Evolutionary conservation across 1,139 yeast species (phyloP).

Genomic region (Arxiozyma slooffiae): DNA sequence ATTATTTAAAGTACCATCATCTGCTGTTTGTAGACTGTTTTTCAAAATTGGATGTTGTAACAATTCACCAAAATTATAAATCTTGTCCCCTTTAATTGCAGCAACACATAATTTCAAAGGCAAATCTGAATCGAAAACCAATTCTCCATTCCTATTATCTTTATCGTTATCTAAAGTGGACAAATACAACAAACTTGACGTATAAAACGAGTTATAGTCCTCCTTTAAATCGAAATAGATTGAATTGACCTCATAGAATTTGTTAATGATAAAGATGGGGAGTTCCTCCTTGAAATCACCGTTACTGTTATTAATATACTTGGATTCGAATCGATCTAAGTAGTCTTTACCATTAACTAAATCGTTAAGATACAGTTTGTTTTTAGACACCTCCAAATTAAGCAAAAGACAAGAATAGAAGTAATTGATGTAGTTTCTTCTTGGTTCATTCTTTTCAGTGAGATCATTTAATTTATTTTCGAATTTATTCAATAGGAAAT

Average conservation of each 20-base stretch:
- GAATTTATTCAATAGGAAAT: neutral
- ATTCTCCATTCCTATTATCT: conserved; percentile 13
- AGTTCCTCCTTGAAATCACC: conserved; percentile 22
- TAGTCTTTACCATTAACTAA: conserved; percentile 57
- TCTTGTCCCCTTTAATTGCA: conserved; percentile 83
- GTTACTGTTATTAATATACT: conserved; percentile 52
- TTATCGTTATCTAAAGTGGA: conserved; percentile 43
- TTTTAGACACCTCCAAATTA: conserved; percentile 69
- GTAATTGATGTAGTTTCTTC: neutral
- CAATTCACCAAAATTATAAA: conserved; percentile 92
- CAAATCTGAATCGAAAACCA: conserved; percentile 27
- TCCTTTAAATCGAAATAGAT: conserved; percentile 64
- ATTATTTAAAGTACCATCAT: conserved; percentile 32
- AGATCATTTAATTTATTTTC: neutral
- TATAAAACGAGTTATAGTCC: conserved; percentile 74
- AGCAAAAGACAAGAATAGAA: conserved; percentile 39
- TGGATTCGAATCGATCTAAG: conserved; percentile 50
- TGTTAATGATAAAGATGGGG: conserved; percentile 66
- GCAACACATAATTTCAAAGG: conserved; percentile 80
- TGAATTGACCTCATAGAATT: conserved; percentile 73
- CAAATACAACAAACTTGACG: conserved; percentile 51
- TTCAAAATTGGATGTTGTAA: conserved; percentile 66
- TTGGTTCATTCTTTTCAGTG: conserved; percentile 1
- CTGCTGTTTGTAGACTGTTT: conserved; percentile 32
- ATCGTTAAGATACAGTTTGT: conserved; percentile 49